Conservation (phyloP, 257 asterid species). For the Dorcoceras hygrometricum region DNA sequence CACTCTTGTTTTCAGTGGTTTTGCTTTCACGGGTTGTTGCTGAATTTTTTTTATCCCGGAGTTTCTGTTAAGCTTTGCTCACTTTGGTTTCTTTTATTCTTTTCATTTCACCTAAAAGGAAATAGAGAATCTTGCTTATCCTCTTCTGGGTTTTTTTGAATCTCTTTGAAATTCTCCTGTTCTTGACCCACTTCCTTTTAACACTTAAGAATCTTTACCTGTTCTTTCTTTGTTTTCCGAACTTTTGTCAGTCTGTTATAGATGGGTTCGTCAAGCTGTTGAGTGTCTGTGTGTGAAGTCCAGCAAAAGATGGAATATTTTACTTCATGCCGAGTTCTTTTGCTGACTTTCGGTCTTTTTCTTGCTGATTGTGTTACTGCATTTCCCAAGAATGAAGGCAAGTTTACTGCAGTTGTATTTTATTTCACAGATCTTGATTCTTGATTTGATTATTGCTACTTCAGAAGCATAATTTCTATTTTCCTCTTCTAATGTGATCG, state of each 20-base stretch:
- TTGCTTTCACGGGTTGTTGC: conserved; percentile 49
- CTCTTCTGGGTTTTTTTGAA: conserved; percentile 20
- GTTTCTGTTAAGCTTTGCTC: conserved; percentile 38
- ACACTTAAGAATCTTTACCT: background rate
- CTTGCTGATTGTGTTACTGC: conserved; percentile 37
- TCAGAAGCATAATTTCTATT: background rate
- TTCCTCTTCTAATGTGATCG: background rate
- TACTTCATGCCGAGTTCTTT: conserved; percentile 37
- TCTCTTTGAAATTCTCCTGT: conserved; percentile 27
- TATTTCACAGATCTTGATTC: conserved; percentile 48
- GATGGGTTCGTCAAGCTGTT: conserved; percentile 33
- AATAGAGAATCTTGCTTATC: conserved; percentile 32
- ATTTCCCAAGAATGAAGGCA: conserved; percentile 68
- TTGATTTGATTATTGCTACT: conserved; percentile 24
- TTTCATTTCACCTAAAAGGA: background rate
- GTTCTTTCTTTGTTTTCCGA: conserved; percentile 20
- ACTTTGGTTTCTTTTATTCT: conserved; percentile 21
- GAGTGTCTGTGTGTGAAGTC: conserved; percentile 27
- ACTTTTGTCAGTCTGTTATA: conserved; percentile 6
- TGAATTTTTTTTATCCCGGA: conserved; percentile 45
- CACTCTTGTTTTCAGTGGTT: conserved; percentile 33
- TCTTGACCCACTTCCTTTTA: conserved; percentile 8
- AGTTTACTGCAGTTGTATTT: conserved; percentile 3
- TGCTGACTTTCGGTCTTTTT: conserved; percentile 43
- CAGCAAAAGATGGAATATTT: conserved; percentile 43